Percentiles rank a stretch among this genome's conserved stretches.
Evolutionary conservation across 306 rosid species (phyloP).

Genomic region (Malus orientalis): DNA sequence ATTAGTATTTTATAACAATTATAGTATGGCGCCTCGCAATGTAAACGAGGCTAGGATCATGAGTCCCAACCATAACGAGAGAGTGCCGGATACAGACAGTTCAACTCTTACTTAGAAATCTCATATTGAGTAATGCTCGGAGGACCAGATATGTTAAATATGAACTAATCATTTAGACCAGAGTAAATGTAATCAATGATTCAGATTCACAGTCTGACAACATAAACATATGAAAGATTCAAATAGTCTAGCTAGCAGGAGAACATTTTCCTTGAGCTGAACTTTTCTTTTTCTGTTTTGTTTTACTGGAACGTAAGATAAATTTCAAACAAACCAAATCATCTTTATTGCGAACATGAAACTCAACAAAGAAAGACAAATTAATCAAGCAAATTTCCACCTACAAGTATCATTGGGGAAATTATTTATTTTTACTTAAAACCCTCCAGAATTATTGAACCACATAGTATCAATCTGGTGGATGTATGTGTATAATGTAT

Average conservation of each 20-base stretch:
- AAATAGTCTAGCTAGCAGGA: no score
- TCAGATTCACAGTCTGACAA: no score
- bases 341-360: not conserved
- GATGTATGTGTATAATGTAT: no score
- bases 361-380: not conserved
- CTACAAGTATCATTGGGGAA: not conserved
- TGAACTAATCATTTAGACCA: not conserved
- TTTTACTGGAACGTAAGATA: not conserved
- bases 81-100: no score
- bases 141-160: no score
- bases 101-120: no score
- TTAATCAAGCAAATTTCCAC: not conserved
- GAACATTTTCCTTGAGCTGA: not conserved
- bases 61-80: no score
- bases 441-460: slow-evolving; percentile 1
- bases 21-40: no score
- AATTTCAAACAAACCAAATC: not conserved
- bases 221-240: not conserved
- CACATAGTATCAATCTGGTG: not conserved
- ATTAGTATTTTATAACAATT: no score
- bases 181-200: not conserved
- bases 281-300: not conserved
- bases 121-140: no score
- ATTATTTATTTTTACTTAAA: not conserved
- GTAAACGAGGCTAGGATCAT: no score